A percentile compares a stretch with the other conserved stretches of the same genome.
Evolutionary conservation across 768 basidiomycete genomes (phyloP).

Genomic region (Lanmaoa rubissima): DNA sequence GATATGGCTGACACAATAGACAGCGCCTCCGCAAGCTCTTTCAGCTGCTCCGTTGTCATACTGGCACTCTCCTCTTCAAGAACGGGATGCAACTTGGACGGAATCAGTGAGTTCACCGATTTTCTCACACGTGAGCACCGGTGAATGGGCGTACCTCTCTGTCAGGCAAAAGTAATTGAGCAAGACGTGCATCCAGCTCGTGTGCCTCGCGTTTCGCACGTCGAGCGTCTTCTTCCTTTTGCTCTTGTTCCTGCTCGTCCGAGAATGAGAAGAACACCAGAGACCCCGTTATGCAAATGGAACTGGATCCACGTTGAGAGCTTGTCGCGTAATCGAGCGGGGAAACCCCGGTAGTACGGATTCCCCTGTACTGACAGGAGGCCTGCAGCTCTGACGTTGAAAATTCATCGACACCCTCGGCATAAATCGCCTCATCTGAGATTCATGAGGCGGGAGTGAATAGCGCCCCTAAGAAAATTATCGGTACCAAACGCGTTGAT

Average conservation of each 20-base stretch:
- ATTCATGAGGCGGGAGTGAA: constrained; percentile 61
- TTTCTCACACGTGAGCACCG: not conserved
- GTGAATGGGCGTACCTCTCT: constrained; percentile 60
- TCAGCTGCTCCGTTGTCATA: constrained; percentile 96
- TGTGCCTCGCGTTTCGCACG: constrained; percentile 79
- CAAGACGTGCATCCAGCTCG: constrained; percentile 75
- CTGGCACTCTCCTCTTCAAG: constrained; percentile 69
- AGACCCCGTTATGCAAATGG: constrained; percentile 83
- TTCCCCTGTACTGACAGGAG: constrained; percentile 88
- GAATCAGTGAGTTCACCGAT: not conserved
- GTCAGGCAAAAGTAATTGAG: constrained; percentile 82
- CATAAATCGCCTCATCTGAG: constrained; percentile 63
- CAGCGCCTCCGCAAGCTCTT: constrained; percentile 89
- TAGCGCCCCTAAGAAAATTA: constrained; percentile 85
- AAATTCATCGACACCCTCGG: constrained; percentile 87
- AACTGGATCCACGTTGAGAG: constrained; percentile 89
- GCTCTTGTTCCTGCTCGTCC: constrained; percentile 95
- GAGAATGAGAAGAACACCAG: constrained; percentile 72
- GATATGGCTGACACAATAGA: constrained; percentile 91
- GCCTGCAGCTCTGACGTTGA: constrained; percentile 90
- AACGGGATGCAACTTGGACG: constrained; percentile 60
- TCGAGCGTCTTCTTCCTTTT: constrained; percentile 91
- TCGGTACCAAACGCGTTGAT: constrained; percentile 99
- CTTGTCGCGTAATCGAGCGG: constrained; percentile 85
- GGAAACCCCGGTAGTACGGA: constrained; percentile 83